Evolutionary conservation across 805 yeast species (phyloP).

Genomic region (Ogataea pini): DNA sequence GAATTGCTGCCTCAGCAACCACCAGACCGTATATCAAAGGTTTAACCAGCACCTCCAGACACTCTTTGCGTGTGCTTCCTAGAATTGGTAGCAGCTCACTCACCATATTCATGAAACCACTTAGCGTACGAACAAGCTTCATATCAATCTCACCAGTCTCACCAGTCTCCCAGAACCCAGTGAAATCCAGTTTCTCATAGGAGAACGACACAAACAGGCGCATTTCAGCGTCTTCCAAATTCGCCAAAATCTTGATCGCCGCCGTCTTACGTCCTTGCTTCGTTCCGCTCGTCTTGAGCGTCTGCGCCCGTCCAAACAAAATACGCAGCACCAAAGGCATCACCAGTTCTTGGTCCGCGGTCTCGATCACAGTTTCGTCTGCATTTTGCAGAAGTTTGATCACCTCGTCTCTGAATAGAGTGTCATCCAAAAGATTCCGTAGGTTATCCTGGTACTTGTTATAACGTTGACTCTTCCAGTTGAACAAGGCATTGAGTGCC

Average conservation of each 20-base stretch:
- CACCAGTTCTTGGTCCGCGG: slow-evolving; percentile 55
- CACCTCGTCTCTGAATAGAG: slow-evolving; percentile 82
- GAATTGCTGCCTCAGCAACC: slow-evolving; percentile 46
- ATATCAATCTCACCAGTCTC: slow-evolving; percentile 29
- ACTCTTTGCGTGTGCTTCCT: slow-evolving; percentile 55
- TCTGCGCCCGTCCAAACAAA: slow-evolving; percentile 83
- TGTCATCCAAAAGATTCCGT: slow-evolving; percentile 75
- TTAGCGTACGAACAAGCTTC: slow-evolving; percentile 47
- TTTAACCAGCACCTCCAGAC: slow-evolving; percentile 50
- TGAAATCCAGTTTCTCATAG: slow-evolving; percentile 50
- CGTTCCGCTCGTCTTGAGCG: slow-evolving; percentile 63
- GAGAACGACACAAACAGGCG: slow-evolving; percentile 63
- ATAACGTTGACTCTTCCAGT: slow-evolving; percentile 58
- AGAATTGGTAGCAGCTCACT: slow-evolving; percentile 56
- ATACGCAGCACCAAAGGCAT: slow-evolving; percentile 78
- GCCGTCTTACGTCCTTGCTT: slow-evolving; percentile 74
- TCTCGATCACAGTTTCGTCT: slow-evolving; percentile 56
- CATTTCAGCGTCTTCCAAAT: slow-evolving; percentile 52
- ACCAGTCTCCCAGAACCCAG: slow-evolving; percentile 33
- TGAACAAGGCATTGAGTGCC: slow-evolving; percentile 69
- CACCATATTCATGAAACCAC: slow-evolving; percentile 67
- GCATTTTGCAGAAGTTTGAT: slow-evolving; percentile 57
- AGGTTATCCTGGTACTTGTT: slow-evolving; percentile 73
- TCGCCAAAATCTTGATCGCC: slow-evolving; percentile 63
- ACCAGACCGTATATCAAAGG: slow-evolving; percentile 60